Percentiles rank a stretch among this genome's conserved stretches.
These are phyloP conservation scores for Fonsecaea pedrosoi DNA, from an alignment of 2,329 filamentous ascomycete genomes.

Conservation along the genomic window DNA sequence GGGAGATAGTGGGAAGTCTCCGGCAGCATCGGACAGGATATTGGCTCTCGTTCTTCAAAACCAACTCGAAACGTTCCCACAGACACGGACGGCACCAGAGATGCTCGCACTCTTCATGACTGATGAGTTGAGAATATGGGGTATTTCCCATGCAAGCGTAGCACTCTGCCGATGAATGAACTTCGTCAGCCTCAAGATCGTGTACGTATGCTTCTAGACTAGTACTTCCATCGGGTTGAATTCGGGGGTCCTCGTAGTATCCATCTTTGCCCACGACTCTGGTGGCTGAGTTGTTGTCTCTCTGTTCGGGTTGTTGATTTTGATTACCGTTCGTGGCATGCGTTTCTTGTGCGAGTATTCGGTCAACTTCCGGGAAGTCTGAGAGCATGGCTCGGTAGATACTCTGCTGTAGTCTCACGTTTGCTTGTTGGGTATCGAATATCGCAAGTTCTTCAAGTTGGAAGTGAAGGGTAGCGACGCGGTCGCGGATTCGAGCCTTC, in stretches of 20 bases:
- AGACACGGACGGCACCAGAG: constrained; percentile 31
- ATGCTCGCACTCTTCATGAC: constrained; percentile 20
- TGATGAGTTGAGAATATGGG: constrained; percentile 1
- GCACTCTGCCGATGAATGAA: constrained; percentile 15
- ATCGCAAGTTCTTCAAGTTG: constrained; percentile 17
- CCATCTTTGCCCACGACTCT: constrained; percentile 15
- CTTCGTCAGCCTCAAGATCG: constrained; percentile 16
- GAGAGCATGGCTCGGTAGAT: constrained; percentile 30
- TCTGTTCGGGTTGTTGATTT: background rate
- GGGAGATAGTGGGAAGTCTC: constrained; percentile 5
- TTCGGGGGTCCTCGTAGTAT: constrained; percentile 21
- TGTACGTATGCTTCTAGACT: constrained; percentile 17
- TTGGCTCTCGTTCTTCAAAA: constrained; percentile 23
- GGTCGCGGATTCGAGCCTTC: constrained; percentile 1
- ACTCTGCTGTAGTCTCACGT: constrained; percentile 23
- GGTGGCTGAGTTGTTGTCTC: background rate
- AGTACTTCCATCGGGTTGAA: constrained; percentile 15
- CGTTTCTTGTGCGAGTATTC: constrained; percentile 7
- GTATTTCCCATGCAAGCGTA: constrained; percentile 12
- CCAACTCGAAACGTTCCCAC: constrained; percentile 10
- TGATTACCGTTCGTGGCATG: background rate
- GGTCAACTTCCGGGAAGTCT: constrained; percentile 17
- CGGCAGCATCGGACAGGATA: constrained; percentile 30
- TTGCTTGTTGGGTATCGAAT: background rate
- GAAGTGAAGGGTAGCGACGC: constrained; percentile 5